These are phyloP conservation scores for Dichotomopilus funicola DNA, from an alignment of 2,329 filamentous ascomycete genomes.

Conservation along the genomic window DNA sequence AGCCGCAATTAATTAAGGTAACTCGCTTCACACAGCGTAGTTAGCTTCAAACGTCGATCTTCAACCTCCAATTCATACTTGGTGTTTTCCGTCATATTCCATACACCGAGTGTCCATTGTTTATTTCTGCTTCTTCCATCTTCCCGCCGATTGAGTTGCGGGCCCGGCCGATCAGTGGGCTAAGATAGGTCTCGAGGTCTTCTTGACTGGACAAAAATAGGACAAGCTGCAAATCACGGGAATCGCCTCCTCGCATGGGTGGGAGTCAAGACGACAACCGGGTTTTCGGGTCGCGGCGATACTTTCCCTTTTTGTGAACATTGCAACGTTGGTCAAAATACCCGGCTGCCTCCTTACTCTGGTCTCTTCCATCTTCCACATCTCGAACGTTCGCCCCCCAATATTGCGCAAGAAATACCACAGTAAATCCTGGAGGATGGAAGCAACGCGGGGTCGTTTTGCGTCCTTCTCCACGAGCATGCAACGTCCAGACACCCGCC, in stretches of 20 bases:
- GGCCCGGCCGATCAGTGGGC: background rate
- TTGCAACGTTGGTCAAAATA: constrained; percentile 5
- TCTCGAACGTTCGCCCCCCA: background rate
- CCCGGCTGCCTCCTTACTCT: background rate
- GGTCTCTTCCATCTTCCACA: background rate
- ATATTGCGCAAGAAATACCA: background rate
- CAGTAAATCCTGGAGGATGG: background rate
- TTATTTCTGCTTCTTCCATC: too few species aligned
- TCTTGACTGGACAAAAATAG: background rate
- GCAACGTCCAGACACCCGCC: background rate
- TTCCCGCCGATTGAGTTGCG: too few species aligned
- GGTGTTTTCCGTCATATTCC: too few species aligned
- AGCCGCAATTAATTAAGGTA: background rate
- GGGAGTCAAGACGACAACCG: background rate
- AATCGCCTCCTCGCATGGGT: background rate
- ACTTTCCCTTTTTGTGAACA: constrained; percentile 2
- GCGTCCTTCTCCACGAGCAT: background rate
- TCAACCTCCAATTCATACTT: too few species aligned
- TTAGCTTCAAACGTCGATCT: background rate
- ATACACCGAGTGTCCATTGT: too few species aligned
- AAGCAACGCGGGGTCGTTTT: constrained; percentile 2
- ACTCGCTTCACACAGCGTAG: background rate
- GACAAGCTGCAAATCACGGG: background rate
- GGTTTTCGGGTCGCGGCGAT: constrained; percentile 9
- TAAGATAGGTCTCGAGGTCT: background rate